A percentile compares a stretch with the other conserved stretches of the same genome.
Evolutionary conservation across 495 filamentous ascomycete species (phyloP).

Genomic region (Pseudomonodictys pantanalensis): DNA sequence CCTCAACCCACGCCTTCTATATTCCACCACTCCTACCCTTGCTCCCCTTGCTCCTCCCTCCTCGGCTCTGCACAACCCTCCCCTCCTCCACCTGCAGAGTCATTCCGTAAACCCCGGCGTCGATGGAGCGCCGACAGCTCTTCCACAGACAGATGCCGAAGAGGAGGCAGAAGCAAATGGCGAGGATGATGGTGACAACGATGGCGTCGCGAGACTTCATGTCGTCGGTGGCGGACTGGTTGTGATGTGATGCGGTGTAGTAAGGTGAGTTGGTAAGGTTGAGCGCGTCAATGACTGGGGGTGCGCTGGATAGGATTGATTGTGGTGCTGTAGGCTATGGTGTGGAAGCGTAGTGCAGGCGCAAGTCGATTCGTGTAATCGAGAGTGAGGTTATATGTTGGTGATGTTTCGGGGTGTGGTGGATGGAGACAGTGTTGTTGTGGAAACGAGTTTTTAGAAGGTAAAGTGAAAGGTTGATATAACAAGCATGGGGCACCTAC

Average conservation of each 20-base stretch:
- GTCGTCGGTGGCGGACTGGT: not conserved
- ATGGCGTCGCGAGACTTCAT: conserved; percentile 10
- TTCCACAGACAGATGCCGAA: conserved; percentile 1
- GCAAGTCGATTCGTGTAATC: too few relatives aligned
- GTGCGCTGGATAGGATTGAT: too few relatives aligned
- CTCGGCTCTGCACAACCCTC: not conserved
- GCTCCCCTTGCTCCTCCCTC: not conserved
- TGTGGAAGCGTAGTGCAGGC: too few relatives aligned
- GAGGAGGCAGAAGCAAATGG: conserved; percentile 2
- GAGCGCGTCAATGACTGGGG: too few relatives aligned
- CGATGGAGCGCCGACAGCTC: not conserved
- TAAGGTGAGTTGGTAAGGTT: not conserved
- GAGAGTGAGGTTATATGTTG: too few relatives aligned
- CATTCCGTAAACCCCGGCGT: not conserved
- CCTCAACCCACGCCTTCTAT: not conserved
- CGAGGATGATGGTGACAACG: not conserved
- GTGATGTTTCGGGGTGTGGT: too few relatives aligned
- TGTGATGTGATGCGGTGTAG: not conserved
- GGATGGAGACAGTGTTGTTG: too few relatives aligned
- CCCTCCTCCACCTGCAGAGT: not conserved
- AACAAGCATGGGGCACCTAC: not conserved
- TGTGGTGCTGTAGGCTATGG: too few relatives aligned
- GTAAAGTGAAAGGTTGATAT: not conserved
- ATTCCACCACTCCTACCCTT: not conserved
- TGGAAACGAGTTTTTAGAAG: too few relatives aligned